Base-by-base conservation (phyloP, 108 stramenopile genomes). In the Cyclotella distinguenda region DNA sequence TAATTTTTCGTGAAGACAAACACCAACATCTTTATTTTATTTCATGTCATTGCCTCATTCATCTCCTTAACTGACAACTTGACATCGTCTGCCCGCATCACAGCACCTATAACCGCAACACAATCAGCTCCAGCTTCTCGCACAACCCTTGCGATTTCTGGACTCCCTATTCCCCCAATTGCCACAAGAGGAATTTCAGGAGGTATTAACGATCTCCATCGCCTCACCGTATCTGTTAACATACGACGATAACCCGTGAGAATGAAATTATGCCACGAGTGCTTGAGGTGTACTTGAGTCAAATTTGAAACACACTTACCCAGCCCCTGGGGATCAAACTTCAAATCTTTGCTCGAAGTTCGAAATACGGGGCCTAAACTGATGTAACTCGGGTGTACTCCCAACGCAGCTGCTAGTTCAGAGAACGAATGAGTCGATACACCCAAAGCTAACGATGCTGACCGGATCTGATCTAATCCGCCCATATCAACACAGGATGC, bases 381-480 rank as follows among this genome's bases (percentile, higher is more conserved):
- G 18, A 97, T 87, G 43, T 97, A 97, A 39, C 83, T 83, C 16
- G 96, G 96, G 34, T 78, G 68, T 7, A 95, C 73, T 19, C 91
- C 94, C 54, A 89, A 49, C 4, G 96, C 96, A 12, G 79, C 81
- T 13, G 91, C 70, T 39, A 97, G 77, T 79, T 97, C 96, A 8
- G 87, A 80, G 69, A 89, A 92, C 18, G 88, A 91, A 83, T 95
- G 96, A 5, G 96, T 97, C 26, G 93, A 94, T 35, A 97, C 66
- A 10, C 96, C 96, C 11, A 97, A 79, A 6, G 91, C 88, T 18
- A 95, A 47, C 8, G 64, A 56, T 16, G 74, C 44, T n/a, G 78
- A 27, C 7, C 63, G 68, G 8, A 90, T 66, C 42, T 58, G 26
- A 5, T 83, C 72, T 19, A 90, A 48, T 39, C 87, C 92, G 36